Evolutionary conservation across 1,284 basidiomycete genomes (phyloP), one percentile per base, ranked within the genome.

Genomic region (Trametes pubescens): DNA sequence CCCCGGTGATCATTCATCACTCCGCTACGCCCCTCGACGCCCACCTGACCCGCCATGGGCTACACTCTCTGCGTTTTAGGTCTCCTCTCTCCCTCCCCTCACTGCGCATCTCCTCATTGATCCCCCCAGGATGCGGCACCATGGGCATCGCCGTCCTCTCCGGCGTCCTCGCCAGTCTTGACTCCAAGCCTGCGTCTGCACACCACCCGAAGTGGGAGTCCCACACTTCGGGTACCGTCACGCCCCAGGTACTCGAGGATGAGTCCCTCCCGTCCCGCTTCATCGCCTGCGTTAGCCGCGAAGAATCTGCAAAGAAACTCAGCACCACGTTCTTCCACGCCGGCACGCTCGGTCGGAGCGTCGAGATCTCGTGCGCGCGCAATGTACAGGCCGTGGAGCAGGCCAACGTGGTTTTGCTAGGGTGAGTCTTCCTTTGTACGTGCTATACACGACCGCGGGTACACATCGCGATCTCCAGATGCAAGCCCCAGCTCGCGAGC

Each of bases 81-180:
- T 86, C 63, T 63, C 54, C 61, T 57, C 49, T 51, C 55, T 43
- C 24, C 56, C 40, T 65, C 47, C 29, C 38, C 18, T 44, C 47
- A 43, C 53, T 18, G 56, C 26, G 54, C 59, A 62, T 57, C 65
- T 62, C 35, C 72, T 61, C 52, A 47, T 54, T 34, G 24, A 22
- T 43, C 22, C 37, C 53, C 49, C 57, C 73, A 94, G 96, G 96
- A 84, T 99, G 98, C 79, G 98, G 98, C 62, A 99, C 98, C 8
- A 99, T 99, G 98, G 98, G 98, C 62, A 82, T 99, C 69, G 96
- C 98, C 64, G 87, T 99, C 75, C 87, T 98, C 52, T 98, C 96
- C 34, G 98, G 95, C 59, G 89, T 97, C 46, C 80, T 96, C 53
- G 86, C 90, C 66, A 90, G 91, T 75, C 84, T 94, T 52, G 82